Base-by-base conservation (phyloP, 208 protist genomes). In the Acanthamoeba polyphaga region DNA sequence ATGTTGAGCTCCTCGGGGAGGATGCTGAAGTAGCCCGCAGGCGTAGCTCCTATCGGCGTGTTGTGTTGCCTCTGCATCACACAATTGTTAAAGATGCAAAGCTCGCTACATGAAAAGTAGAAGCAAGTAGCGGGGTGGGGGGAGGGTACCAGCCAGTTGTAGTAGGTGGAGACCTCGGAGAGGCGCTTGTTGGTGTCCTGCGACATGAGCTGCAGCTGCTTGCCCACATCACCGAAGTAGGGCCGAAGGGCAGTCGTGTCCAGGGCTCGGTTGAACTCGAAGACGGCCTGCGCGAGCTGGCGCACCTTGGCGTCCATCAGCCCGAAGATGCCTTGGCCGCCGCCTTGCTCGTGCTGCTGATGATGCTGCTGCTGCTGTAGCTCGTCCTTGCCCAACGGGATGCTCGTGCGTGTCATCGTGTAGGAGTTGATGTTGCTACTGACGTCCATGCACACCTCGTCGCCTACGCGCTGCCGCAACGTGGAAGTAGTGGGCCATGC, bases 241-340 rank as follows among this genome's bases (percentile, higher is more conserved):
- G 49, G 43, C 43, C 9, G 24, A 10, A 88, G 78, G 19, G 78
- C 43, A 10, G 78, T 88, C 24, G 38, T 27, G 78, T 27, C 51
- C 6, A 88, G 78, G n/a, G 51, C 78, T 32, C 38, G 78, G 32
- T 88, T 88, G 78, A 88, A 88, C n/a, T 88, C 78, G n/a, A 17
- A 3, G 8, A 58, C 78, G 46, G 43, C 78, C 34, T 27, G 80
- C 80, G 55, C 80, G 19, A 88, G 80, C 43, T 88, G 80, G 10
- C 53, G 43, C 80, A 88, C 80, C 80, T 88, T 88, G 80, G 49
- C 29, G 24, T 88, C 34, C 80, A 88, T n/a, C 12, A 62, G 49
- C 29, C 80, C 53, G 53, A 88, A 88, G n/a, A 88, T 38, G 19
- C 12, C 49, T 17, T 27, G 9, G 22, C 7, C 15, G 70, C 7